A percentile compares a stretch with the other conserved stretches of the same genome.
phyloP scores from a whole-genome alignment of 805 yeast species.

The Saccharomycopsis malanga region DNA sequence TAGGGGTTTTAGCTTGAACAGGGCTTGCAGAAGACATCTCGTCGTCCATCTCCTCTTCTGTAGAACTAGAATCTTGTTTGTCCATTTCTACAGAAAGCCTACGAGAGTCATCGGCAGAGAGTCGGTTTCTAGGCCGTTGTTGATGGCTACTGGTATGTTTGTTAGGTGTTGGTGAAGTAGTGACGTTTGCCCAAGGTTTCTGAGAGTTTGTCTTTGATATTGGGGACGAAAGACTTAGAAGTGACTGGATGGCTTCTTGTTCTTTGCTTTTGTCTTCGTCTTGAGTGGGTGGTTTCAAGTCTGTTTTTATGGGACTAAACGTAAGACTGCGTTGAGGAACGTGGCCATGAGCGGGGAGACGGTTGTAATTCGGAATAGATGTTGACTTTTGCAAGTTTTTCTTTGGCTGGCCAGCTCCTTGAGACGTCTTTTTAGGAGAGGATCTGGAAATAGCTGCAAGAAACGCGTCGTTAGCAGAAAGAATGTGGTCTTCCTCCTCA shows the following conservation, averaged over 20 bases:
- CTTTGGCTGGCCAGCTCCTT: background rate
- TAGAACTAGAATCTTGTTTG: constrained; percentile 4
- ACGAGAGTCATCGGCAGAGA: background rate
- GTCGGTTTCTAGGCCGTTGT: background rate
- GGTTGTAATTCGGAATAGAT: background rate
- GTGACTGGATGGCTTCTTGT: constrained; percentile 21
- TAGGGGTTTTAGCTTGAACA: background rate
- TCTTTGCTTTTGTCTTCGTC: constrained; percentile 17
- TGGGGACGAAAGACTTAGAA: constrained; percentile 16
- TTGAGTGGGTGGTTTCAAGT: background rate
- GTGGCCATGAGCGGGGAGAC: background rate
- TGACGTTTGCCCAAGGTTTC: background rate
- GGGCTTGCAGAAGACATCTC: background rate
- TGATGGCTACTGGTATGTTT: background rate
- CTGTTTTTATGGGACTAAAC: constrained; percentile 3
- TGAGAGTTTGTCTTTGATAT: background rate
- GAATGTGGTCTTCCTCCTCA: constrained; percentile 18
- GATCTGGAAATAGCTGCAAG: constrained; percentile 16
- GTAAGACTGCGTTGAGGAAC: background rate
- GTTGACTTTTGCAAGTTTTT: background rate
- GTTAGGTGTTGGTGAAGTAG: background rate
- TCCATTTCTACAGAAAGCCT: background rate
- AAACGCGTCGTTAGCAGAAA: constrained; percentile 21
- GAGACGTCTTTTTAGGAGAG: constrained; percentile 10
- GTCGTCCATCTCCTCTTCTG: constrained; percentile 14